phyloP scores from a whole-genome alignment of 352 stramenopile genomes.

The Paralagenidium karlingii region DNA sequence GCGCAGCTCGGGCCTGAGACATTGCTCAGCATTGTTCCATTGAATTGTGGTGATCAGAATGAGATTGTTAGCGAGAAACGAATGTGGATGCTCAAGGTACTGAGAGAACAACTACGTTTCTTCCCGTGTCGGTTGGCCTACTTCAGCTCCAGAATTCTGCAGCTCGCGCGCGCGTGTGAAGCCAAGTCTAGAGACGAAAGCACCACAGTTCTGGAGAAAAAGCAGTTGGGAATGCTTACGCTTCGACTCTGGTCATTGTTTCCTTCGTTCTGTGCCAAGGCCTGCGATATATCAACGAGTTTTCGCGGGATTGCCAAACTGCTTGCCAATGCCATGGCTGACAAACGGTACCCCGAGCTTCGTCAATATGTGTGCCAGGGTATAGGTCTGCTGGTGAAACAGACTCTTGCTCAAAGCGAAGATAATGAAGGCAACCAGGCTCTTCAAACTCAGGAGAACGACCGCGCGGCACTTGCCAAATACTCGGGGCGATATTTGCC shows the following conservation, averaged over 20 bases:
- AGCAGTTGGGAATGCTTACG: constrained; percentile 64
- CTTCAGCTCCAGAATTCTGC: constrained; percentile 53
- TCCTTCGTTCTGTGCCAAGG: constrained; percentile 60
- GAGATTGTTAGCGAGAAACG: constrained; percentile 67
- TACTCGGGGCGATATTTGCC: constrained; percentile 75
- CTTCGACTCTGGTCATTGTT: constrained; percentile 78
- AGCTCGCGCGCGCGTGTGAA: constrained; percentile 62
- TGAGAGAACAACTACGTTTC: constrained; percentile 46
- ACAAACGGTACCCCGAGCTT: constrained; percentile 77
- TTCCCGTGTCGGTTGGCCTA: constrained; percentile 54
- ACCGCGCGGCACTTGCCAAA: constrained; percentile 66
- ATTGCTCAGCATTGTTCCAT: constrained; percentile 64
- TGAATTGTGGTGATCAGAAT: constrained; percentile 48
- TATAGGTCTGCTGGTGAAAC: constrained; percentile 69
- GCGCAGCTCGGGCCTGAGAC: constrained; percentile 42
- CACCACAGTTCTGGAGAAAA: constrained; percentile 47
- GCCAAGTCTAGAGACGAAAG: constrained; percentile 44
- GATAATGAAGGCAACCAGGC: constrained; percentile 21
- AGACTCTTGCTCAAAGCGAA: constrained; percentile 21
- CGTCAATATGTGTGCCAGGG: constrained; percentile 76
- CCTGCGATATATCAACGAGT: constrained; percentile 55
- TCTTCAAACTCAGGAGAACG: constrained; percentile 33
- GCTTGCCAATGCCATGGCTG: constrained; percentile 74
- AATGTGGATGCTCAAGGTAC: constrained; percentile 68
- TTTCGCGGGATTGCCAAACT: constrained; percentile 84